Percentiles rank a stretch among this genome's conserved stretches.
Evolutionary conservation across 2,329 filamentous ascomycete species (phyloP).

Genomic region (Colletotrichum truncatum): DNA sequence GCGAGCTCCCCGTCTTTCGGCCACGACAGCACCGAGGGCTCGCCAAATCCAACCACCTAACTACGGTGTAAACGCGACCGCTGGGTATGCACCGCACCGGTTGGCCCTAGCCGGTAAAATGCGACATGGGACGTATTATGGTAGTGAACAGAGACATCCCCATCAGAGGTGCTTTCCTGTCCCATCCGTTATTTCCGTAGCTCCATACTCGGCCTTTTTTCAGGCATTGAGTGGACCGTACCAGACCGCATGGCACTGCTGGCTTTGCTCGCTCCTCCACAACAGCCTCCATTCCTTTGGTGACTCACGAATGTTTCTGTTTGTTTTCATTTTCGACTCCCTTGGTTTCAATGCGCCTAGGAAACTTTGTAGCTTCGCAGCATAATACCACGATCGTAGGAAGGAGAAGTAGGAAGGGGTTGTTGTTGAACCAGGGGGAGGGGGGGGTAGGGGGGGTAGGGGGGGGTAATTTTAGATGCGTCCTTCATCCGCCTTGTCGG

Average conservation of each 20-base stretch:
- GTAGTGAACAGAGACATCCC: background rate
- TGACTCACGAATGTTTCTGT: conserved; percentile 24
- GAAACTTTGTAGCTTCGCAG: background rate
- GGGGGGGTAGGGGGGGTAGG: too few relatives aligned
- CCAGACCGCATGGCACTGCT: background rate
- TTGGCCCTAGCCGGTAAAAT: background rate
- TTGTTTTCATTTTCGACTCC: background rate
- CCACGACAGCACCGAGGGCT: background rate
- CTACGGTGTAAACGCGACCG: background rate
- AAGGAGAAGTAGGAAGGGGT: too few relatives aligned
- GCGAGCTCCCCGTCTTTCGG: too few relatives aligned
- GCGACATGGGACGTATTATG: background rate
- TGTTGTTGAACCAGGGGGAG: too few relatives aligned
- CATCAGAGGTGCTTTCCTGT: background rate
- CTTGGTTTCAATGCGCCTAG: background rate
- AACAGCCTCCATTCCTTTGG: background rate
- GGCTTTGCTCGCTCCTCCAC: background rate
- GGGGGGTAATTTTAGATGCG: conserved; percentile 17
- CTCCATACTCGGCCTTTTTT: background rate
- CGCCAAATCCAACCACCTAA: background rate
- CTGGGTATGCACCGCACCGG: background rate
- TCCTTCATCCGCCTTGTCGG: conserved; percentile 9
- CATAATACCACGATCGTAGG: background rate
- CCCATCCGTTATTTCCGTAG: background rate
- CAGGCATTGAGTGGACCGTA: background rate